Evolutionary conservation across 495 filamentous ascomycete genomes (phyloP), one percentile per base, ranked within the genome.

Genomic region (Cercophora scortea): DNA sequence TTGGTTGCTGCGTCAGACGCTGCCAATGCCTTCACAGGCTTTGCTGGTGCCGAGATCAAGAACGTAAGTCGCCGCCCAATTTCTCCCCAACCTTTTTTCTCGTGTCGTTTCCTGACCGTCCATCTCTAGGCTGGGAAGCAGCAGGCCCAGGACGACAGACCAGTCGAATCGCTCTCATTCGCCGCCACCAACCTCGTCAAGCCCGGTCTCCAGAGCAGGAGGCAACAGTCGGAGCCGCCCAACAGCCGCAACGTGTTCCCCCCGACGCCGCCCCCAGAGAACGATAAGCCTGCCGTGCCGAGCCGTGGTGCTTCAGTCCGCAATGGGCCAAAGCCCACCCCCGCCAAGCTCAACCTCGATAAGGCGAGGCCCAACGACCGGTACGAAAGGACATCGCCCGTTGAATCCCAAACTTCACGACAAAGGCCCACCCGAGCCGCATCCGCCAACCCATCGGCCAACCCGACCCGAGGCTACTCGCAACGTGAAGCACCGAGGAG

Each of bases 191-290:
- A 97, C 61, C 81, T 96, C 32, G 90, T 97, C 51, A 90, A 89
- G 64, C 85, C 88, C 19, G 87, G 85, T 32, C 74, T 96, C 42
- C 77, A 73, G 55, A 89, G 86, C 63, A 80, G 81, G 60, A 79
- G 90, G 52, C 89, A 95, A 63, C 89, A 93, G 59, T 90, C 90
- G 57, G 90, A 92, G 15, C 90, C 91, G 7, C 71, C 92, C 19
- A 81, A 81, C 55, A 60, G 56, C 61, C 86, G 92, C 54, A 92
- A 90, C 66, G 79, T 91, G 45, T 96, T 98, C 75, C 93, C 93
- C 6, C 93, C 93, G 35, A 98, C 93, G 13, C 93, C 93, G 45
- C 93, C 93, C 6, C 94, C 93, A 39, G 94, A 97, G 70, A 78
- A 80, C 56, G 90, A 89, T 56, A 79, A 76, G 56, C 73, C 74